Percentiles rank a stretch among this genome's conserved stretches.
Conservation (phyloP, 2,329 filamentous ascomycete genomes). For the Neofusicoccum ribis region DNA sequence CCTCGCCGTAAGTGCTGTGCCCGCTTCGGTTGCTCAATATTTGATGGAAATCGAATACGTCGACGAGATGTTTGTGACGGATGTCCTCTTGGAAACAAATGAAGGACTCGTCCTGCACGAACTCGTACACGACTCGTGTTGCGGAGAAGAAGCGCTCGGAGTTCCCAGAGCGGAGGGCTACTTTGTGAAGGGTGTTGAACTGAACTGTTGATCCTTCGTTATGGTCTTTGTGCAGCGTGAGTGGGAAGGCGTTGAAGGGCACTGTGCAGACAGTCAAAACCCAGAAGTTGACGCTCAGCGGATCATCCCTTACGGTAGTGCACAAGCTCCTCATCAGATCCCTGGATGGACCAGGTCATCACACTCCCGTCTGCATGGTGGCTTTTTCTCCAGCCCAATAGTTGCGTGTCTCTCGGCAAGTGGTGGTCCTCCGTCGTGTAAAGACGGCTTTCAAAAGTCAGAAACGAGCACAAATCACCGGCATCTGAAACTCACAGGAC, state of each 20-base stretch:
- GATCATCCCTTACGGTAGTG: neutral
- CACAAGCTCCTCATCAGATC: neutral
- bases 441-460: neutral
- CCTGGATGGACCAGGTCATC: constrained; percentile 3
- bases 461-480: neutral
- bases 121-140: constrained; percentile 5
- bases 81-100: constrained; percentile 13
- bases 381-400: neutral
- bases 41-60: neutral
- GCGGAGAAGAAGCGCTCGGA: constrained; percentile 1
- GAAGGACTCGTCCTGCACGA: neutral
- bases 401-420: neutral
- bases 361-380: neutral
- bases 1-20: constrained; percentile 5
- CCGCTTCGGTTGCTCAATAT: constrained; percentile 3
- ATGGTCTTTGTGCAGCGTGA: constrained; percentile 8
- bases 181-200: constrained; percentile 10
- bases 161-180: neutral
- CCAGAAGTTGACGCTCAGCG: neutral
- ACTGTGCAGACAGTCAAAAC: neutral
- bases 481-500: neutral
- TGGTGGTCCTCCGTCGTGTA: neutral
- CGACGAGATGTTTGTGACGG: constrained; percentile 4
- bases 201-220: neutral
- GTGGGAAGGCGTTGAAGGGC: neutral